Percentiles rank a stretch among this genome's conserved stretches.
Evolutionary conservation across 2,329 filamentous ascomycete genomes (phyloP).

Genomic region (Exophiala dermatitidis): DNA sequence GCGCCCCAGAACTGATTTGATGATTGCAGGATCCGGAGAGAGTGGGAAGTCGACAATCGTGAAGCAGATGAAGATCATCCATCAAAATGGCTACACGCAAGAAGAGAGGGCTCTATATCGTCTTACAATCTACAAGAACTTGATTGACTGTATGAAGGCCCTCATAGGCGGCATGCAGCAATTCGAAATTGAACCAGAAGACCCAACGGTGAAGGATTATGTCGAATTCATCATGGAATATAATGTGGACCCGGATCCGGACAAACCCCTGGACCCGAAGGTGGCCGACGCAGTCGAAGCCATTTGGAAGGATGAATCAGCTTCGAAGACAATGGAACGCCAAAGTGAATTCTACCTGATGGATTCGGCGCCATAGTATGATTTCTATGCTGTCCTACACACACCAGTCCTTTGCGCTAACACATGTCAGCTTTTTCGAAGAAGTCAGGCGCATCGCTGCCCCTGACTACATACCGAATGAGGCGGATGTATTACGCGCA

Average conservation of each 20-base stretch:
- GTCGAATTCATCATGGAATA: constrained; percentile 80
- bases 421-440: constrained; percentile 73
- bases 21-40: constrained; percentile 74
- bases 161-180: constrained; percentile 87
- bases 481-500: constrained; percentile 90
- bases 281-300: constrained; percentile 77
- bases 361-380: constrained; percentile 98
- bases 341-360: constrained; percentile 98
- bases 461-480: constrained; percentile 80
- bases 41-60: constrained; percentile 99
- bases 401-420: constrained; percentile 21
- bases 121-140: constrained; percentile 95
- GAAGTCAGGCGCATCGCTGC: constrained; percentile 78
- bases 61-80: constrained; percentile 99
- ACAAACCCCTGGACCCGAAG: constrained; percentile 70
- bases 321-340: constrained; percentile 76
- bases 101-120: constrained; percentile 93
- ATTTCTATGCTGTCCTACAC: constrained; percentile 6
- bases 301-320: constrained; percentile 83
- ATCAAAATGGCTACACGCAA: constrained; percentile 92
- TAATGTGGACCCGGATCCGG: constrained; percentile 81
- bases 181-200: constrained; percentile 74
- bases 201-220: constrained; percentile 63
- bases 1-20: constrained; percentile 12
- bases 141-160: constrained; percentile 92